A percentile compares a stretch with the other conserved stretches of the same genome.
Evolutionary conservation across 495 filamentous ascomycete genomes (phyloP).

Genomic region (Podospora sp.): DNA sequence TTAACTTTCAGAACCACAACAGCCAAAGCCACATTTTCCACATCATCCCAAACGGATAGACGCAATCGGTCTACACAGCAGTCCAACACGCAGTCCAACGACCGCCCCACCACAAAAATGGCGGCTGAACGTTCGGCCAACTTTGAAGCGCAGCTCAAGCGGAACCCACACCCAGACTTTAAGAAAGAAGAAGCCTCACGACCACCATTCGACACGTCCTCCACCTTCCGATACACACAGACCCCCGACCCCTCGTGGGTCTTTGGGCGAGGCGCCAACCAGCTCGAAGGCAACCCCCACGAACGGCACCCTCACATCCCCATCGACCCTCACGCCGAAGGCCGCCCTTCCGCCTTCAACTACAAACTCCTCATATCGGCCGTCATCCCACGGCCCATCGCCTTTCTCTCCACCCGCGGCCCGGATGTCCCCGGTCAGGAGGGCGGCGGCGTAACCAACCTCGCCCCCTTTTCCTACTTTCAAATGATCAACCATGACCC

Average conservation of each 20-base stretch:
- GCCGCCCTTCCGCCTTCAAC: constrained; percentile 69
- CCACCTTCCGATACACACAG: constrained; percentile 64
- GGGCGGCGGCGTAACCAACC: constrained; percentile 55
- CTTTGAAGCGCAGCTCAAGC: constrained; percentile 53
- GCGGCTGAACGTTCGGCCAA: constrained; percentile 35
- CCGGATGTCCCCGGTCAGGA: constrained; percentile 28
- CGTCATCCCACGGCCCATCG: constrained; percentile 79
- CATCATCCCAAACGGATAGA: background rate
- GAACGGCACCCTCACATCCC: constrained; percentile 61
- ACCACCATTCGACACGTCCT: constrained; percentile 61
- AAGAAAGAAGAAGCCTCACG: constrained; percentile 73
- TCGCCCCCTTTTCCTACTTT: constrained; percentile 87
- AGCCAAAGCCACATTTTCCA: background rate
- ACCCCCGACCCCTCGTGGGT: constrained; percentile 77
- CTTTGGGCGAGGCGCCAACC: constrained; percentile 72
- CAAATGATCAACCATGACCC: constrained; percentile 86
- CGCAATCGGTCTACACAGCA: background rate
- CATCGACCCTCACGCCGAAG: constrained; percentile 79
- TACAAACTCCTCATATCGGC: constrained; percentile 92
- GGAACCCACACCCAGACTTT: constrained; percentile 76
- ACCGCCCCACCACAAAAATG: constrained; percentile 33
- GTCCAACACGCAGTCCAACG: background rate
- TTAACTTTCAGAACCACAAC: background rate
- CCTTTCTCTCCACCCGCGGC: constrained; percentile 55
- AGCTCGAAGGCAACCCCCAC: constrained; percentile 44